Evolutionary conservation across 2,329 filamentous ascomycete species (phyloP).

Genomic region (Penicillium sumatraense): DNA sequence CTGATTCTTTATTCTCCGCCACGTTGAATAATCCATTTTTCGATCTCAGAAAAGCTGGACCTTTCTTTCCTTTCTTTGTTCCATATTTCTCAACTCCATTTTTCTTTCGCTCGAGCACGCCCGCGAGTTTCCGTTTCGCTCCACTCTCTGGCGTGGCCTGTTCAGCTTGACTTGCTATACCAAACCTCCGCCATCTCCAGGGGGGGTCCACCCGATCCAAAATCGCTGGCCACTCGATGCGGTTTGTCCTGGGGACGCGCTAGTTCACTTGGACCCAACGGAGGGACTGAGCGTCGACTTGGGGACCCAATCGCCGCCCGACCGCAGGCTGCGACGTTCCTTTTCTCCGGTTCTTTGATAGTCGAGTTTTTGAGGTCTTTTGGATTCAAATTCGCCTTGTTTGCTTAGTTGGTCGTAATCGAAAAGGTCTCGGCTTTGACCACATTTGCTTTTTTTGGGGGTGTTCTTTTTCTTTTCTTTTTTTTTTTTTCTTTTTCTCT

Average conservation of each 20-base stretch:
- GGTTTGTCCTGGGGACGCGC: conserved; percentile 25
- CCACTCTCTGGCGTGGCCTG: conserved; percentile 1
- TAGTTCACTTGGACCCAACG: conserved; percentile 23
- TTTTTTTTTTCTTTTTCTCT: not conserved
- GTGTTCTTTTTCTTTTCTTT: conserved; percentile 1
- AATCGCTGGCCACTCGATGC: conserved; percentile 29
- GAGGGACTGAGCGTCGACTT: conserved; percentile 29
- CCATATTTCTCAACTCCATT: conserved; percentile 21
- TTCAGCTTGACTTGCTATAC: conserved; percentile 1
- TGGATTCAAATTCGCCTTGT: not conserved
- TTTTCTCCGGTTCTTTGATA: not conserved
- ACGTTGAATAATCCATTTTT: not conserved
- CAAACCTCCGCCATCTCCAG: not conserved
- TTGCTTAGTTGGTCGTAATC: not conserved
- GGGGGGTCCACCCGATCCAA: conserved; percentile 20
- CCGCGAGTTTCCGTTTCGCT: not conserved
- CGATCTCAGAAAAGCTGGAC: no score
- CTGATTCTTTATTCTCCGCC: no score
- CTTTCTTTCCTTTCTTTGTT: not conserved
- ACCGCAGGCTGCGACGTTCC: conserved; percentile 17
- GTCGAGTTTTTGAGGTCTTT: not conserved
- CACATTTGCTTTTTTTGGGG: no score
- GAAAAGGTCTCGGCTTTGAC: no score
- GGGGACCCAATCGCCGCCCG: conserved; percentile 21
- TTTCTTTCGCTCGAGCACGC: not conserved